Evolutionary conservation across 2,329 filamentous ascomycete genomes (phyloP), one percentile per base, ranked within the genome.

Genomic region (Claviceps monticola): DNA sequence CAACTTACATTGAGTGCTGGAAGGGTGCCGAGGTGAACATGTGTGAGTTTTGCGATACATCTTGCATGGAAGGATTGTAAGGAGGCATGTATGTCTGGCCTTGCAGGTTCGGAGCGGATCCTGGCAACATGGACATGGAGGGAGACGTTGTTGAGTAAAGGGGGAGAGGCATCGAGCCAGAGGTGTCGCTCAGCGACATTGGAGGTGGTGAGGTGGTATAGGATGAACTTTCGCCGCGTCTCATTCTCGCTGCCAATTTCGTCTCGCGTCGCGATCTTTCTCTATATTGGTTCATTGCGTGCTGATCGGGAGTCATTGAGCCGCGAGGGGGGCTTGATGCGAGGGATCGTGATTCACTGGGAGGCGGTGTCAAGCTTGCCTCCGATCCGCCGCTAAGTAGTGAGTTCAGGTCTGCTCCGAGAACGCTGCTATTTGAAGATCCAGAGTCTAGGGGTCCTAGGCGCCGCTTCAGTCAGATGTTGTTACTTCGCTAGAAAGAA

Each of bases 241-340:
- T 72, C 48, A 74, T 68, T 53, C 78, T 73, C 8, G 66, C 63
- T 3, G 72, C 69, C 16, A 75, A 63, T 61, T 82, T 83, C 6
- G 75, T 74, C 57, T 79, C 76, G 57, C 79, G 71, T 53, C 80
- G 74, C 45, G 71, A 75, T 57, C 75, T 76, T 57, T 82, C 79
- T 55, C 74, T 72, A 59, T 83, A 79, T 53, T 78, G 72, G 66
- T 79, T 82, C 43, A 82, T 62, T 59, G 81, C 79, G 56, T 79
- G 74, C 62, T 82, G 78, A 61, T 82, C 78, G 6, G 76, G 68
- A 5, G 77, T 79, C 60, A 82, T 70, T 39, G 67, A 68, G 46
- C 67, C 66, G 55, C 74, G 72, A 5, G 78, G 76, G 26, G 79
- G 79, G 64, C 79, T 83, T 21, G 74, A 74, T 41, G 78, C 79